Evolutionary conservation across 2,329 filamentous ascomycete species (phyloP).

Genomic region (Aspergillus thermomutatus): DNA sequence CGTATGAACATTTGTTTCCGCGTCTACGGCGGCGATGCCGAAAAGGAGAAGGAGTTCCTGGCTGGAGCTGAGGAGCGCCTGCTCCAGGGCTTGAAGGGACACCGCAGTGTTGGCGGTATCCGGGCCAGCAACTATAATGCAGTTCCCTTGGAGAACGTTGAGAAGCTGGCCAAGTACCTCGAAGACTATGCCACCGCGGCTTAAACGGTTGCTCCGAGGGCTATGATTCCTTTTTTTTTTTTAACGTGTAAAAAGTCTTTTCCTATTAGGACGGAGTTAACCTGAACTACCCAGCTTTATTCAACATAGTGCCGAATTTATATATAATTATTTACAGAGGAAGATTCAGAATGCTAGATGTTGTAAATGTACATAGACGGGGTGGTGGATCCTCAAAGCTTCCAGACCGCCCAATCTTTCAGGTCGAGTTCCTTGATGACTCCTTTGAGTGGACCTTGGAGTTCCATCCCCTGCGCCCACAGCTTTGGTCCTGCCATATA

Average conservation of each 20-base stretch:
- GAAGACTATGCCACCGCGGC: constrained; percentile 50
- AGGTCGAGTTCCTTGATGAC: constrained; percentile 60
- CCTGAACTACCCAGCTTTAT: background rate
- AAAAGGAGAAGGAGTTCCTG: constrained; percentile 76
- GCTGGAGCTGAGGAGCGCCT: constrained; percentile 65
- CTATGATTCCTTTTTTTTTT: background rate
- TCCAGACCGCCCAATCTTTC: constrained; percentile 57
- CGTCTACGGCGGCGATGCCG: constrained; percentile 61
- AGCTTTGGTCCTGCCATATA: constrained; percentile 76
- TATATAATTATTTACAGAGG: background rate
- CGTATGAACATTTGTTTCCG: constrained; percentile 97
- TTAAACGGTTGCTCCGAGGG: background rate
- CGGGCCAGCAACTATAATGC: constrained; percentile 88
- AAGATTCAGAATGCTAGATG: background rate
- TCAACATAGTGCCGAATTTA: constrained; percentile 3
- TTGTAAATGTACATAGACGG: background rate
- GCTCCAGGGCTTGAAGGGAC: constrained; percentile 80
- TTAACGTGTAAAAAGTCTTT: background rate
- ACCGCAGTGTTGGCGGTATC: constrained; percentile 82
- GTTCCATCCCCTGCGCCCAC: constrained; percentile 69
- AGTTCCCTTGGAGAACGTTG: constrained; percentile 53
- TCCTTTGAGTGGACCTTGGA: constrained; percentile 71
- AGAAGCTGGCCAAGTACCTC: constrained; percentile 42
- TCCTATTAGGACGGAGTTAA: background rate
- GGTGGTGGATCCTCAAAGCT: constrained; percentile 44